These are phyloP conservation scores for Sugiyamaella xylanicola DNA, from an alignment of 1,139 yeast genomes.

Conservation along the genomic window DNA sequence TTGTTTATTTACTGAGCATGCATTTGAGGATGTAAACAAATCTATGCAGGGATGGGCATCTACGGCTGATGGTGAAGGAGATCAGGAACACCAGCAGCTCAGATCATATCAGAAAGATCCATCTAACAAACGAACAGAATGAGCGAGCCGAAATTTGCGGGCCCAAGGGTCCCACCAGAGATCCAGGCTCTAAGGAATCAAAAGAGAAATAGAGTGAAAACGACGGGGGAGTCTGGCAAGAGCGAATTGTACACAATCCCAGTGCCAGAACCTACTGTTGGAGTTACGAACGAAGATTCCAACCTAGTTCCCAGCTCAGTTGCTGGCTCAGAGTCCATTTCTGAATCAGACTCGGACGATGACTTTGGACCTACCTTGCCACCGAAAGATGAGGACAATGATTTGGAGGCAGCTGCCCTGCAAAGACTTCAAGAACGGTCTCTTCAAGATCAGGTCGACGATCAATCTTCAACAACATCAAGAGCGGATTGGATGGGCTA, in stretches of 20 bases:
- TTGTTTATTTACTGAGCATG: not conserved
- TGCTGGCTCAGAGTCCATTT: not conserved
- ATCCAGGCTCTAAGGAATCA: constrained; percentile 19
- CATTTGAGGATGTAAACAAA: constrained; percentile 6
- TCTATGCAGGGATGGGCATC: constrained; percentile 5
- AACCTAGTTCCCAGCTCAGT: constrained; percentile 1
- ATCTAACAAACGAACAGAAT: too few relatives aligned
- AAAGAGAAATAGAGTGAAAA: constrained; percentile 6
- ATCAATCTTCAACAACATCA: not conserved
- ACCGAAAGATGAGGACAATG: not conserved
- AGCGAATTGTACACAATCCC: too few relatives aligned
- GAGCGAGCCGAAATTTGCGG: constrained; percentile 15
- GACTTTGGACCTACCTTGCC: constrained; percentile 26
- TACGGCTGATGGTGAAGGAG: not conserved
- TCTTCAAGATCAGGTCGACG: not conserved
- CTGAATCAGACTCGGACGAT: constrained; percentile 20
- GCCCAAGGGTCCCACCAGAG: constrained; percentile 26
- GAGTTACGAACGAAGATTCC: too few relatives aligned
- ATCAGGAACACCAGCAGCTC: not conserved
- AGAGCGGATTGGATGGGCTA: constrained; percentile 27
- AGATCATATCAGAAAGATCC: not conserved
- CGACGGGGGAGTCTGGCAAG: too few relatives aligned
- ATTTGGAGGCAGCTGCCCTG: constrained; percentile 24
- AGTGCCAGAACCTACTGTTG: too few relatives aligned
- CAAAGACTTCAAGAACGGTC: constrained; percentile 21